These are phyloP conservation scores for Metschnikowia aberdeeniae DNA, from an alignment of 805 yeast genomes.

Conservation along the genomic window DNA sequence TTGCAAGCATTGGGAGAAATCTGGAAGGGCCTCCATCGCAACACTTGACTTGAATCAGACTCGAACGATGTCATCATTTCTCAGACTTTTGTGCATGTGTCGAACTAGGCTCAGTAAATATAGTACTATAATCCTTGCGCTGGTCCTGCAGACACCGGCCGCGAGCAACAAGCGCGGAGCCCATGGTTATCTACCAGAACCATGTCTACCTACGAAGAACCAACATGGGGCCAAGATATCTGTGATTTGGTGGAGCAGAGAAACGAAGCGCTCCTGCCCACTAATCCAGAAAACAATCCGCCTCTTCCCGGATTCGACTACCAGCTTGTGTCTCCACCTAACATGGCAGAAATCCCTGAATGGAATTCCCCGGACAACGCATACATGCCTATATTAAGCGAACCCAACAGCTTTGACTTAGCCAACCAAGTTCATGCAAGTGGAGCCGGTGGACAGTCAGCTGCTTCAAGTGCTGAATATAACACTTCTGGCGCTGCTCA, in stretches of 20 bases:
- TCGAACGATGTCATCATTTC: too few species aligned
- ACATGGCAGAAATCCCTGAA: conserved; percentile 4
- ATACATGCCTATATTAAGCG: background rate
- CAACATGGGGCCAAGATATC: background rate
- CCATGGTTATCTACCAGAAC: background rate
- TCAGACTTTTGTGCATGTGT: too few species aligned
- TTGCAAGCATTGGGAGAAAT: too few species aligned
- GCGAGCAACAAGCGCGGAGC: background rate
- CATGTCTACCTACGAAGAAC: conserved; percentile 1
- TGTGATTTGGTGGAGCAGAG: background rate
- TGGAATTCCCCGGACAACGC: background rate
- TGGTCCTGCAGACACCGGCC: too few species aligned
- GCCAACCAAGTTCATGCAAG: background rate
- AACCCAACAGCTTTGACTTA: background rate
- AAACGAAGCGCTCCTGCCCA: background rate
- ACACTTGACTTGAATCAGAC: too few species aligned
- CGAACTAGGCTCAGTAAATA: too few species aligned
- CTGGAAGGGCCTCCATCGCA: too few species aligned
- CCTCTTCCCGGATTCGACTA: conserved; percentile 1
- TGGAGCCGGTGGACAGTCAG: background rate
- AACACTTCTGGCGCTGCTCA: background rate
- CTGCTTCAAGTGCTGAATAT: background rate
- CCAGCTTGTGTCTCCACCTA: conserved; percentile 3
- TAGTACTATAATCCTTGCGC: too few species aligned
- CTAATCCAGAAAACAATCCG: background rate